These are phyloP conservation scores for Volvox reticuliferus DNA, from an alignment of 139 green algal genomes.

Conservation along the genomic window DNA sequence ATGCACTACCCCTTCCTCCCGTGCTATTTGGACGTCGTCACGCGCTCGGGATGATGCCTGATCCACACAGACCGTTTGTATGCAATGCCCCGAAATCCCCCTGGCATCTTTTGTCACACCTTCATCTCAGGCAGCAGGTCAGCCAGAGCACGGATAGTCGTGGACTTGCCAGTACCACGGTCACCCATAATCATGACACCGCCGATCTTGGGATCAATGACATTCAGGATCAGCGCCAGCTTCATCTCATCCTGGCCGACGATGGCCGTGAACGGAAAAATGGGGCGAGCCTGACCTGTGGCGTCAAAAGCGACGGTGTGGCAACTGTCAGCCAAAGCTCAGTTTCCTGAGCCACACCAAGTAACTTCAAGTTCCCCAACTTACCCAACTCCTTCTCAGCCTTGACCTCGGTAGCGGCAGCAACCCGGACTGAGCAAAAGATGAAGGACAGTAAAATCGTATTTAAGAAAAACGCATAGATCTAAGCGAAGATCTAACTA, in stretches of 20 bases:
- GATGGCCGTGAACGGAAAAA: conserved; percentile 90
- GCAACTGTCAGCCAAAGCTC: not conserved
- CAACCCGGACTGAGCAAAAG: conserved; percentile 29
- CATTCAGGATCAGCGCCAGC: conserved; percentile 91
- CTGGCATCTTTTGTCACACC: conserved; percentile 19
- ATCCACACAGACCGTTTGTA: no score
- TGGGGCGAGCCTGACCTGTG: conserved; percentile 62
- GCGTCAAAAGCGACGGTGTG: not conserved
- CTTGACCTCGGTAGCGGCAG: conserved; percentile 46
- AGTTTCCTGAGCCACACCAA: not conserved
- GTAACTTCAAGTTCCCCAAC: not conserved
- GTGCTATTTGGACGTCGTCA: no score
- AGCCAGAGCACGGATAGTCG: conserved; percentile 84
- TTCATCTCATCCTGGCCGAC: conserved; percentile 96
- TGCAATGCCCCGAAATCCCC: no score
- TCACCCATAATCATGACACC: conserved; percentile 97
- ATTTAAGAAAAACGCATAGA: not conserved
- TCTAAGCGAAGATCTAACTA: not conserved
- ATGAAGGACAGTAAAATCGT: not conserved
- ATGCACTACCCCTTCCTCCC: no score
- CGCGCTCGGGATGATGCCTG: no score
- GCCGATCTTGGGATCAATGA: conserved; percentile 90
- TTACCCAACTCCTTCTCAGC: conserved; percentile 50
- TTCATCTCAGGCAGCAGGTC: conserved; percentile 91
- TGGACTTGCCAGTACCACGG: conserved; percentile 90